phyloP scores from a whole-genome alignment of 257 asterid genomes.

The Rauvolfia tetraphylla region DNA sequence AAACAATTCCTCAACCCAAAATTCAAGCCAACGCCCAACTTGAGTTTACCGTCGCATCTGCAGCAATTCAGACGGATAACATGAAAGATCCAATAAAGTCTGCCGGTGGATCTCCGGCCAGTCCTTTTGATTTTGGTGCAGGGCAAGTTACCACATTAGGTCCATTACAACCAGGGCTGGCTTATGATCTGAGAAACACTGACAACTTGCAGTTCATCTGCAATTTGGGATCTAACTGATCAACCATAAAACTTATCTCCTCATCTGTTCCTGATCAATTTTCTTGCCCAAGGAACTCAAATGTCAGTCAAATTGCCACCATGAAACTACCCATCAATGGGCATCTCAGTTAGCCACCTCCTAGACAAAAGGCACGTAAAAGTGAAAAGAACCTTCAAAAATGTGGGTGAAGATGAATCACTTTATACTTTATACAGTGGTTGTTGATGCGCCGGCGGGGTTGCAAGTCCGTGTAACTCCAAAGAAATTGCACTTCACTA shows the following conservation, averaged over 20 bases:
- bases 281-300: constrained; percentile 46
- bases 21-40: too few species aligned
- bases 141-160: constrained; percentile 57
- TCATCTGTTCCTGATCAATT: constrained; percentile 40
- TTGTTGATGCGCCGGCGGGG: constrained; percentile 31
- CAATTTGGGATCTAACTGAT: constrained; percentile 42
- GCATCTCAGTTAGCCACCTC: constrained; percentile 13
- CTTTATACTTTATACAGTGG: constrained; percentile 43
- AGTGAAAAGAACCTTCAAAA: constrained; percentile 52
- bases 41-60: not conserved
- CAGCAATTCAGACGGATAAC: constrained; percentile 63
- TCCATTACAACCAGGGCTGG: constrained; percentile 67
- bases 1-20: too few species aligned
- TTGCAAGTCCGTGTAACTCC: constrained; percentile 55
- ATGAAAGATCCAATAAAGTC: constrained; percentile 42
- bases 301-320: constrained; percentile 45
- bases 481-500: constrained; percentile 45
- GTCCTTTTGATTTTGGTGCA: constrained; percentile 69
- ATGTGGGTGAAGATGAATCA: constrained; percentile 54
- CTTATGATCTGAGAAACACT: constrained; percentile 48
- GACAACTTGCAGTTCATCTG: constrained; percentile 64
- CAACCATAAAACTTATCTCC: constrained; percentile 44
- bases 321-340: constrained; percentile 86
- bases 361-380: constrained; percentile 23
- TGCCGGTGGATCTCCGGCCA: constrained; percentile 40